Base-by-base conservation (phyloP, 495 filamentous ascomycete genomes). In the Letharia lupina region DNA sequence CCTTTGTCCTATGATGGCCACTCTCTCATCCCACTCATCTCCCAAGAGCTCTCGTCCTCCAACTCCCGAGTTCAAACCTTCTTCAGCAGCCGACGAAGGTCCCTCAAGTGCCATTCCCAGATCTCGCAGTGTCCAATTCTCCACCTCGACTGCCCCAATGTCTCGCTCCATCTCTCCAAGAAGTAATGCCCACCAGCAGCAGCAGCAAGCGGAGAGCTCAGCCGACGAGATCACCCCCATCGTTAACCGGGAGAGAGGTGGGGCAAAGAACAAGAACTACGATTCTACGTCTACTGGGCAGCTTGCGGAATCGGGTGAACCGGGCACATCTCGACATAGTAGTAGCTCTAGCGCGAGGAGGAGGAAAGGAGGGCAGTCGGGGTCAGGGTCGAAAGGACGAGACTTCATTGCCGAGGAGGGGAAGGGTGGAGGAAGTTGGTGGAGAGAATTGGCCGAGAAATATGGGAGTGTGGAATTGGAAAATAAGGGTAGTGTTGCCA, bases 401-500 rank as follows among this genome's bases (percentile, higher is more conserved):
- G 47, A 50, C 23, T 16, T 2, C 60, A 37, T 10, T 57, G 23
- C 54, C 5, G 58, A 47, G 37, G 66, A 42, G 10, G 66, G 35
- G 1, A 60, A 70, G 12, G 60, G 12, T 39, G 70, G 52, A 42
- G 74, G 70, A 60, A 72, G 76, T 11, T 84, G 85, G 82, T 84
- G 78, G 75, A 77, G 73, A 68, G 73, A 73, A 44, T 65, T 82
- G 9, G 71, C 90, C 45, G 83, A 85, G 33, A 89, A 88, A 67
- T 90, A 93, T 70, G 90, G 89, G 62, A 87, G 85, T 56, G 81
- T 98, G 59, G 93, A 97, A 73, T 76, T 98, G 56, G 94, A 98
- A 73, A 98, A 98, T 70, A 97, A 97, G 74, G 95, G 93, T 20
- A 93, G 90, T 75, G 92, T 96, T 31, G 94, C 94, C 54, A 83